These are phyloP conservation scores for Penicillium verhagenii DNA, from an alignment of 495 filamentous ascomycete genomes.

Conservation along the genomic window DNA sequence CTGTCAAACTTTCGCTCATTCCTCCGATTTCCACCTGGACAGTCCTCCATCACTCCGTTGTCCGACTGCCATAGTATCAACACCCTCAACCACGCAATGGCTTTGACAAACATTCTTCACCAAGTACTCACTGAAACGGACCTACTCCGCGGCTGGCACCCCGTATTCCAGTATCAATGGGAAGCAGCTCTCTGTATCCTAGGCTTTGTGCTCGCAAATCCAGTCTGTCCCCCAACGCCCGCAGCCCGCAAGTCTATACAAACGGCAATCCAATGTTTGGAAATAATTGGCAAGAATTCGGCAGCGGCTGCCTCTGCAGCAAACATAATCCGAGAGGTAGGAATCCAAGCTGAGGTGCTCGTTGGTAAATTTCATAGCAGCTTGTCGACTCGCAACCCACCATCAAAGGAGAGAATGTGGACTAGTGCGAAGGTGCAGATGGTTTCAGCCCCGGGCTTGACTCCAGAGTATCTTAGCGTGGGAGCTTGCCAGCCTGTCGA, in stretches of 20 bases:
- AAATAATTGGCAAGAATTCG: constrained; percentile 14
- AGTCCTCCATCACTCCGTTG: constrained; percentile 14
- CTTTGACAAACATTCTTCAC: constrained; percentile 45
- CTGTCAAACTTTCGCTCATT: constrained; percentile 27
- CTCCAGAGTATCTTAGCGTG: constrained; percentile 8
- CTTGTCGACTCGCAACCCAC: neutral
- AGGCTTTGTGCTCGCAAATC: constrained; percentile 47
- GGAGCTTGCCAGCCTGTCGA: neutral
- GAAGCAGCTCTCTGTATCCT: constrained; percentile 48
- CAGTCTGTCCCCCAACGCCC: constrained; percentile 27
- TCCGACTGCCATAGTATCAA: constrained; percentile 31
- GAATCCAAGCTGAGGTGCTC: constrained; percentile 7
- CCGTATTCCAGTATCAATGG: constrained; percentile 52
- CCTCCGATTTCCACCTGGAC: constrained; percentile 19
- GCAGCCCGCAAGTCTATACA: constrained; percentile 35
- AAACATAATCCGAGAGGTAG: neutral
- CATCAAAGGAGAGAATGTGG: neutral
- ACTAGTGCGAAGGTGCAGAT: constrained; percentile 6
- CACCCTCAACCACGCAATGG: constrained; percentile 46
- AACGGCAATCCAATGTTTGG: constrained; percentile 37
- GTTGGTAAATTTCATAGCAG: constrained; percentile 4
- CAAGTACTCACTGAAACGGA: constrained; percentile 47
- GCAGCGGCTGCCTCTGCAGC: neutral
- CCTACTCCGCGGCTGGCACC: constrained; percentile 44
- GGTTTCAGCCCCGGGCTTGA: constrained; percentile 5